phyloP scores from a whole-genome alignment of 805 yeast species.

The Yarrowia sp. region DNA sequence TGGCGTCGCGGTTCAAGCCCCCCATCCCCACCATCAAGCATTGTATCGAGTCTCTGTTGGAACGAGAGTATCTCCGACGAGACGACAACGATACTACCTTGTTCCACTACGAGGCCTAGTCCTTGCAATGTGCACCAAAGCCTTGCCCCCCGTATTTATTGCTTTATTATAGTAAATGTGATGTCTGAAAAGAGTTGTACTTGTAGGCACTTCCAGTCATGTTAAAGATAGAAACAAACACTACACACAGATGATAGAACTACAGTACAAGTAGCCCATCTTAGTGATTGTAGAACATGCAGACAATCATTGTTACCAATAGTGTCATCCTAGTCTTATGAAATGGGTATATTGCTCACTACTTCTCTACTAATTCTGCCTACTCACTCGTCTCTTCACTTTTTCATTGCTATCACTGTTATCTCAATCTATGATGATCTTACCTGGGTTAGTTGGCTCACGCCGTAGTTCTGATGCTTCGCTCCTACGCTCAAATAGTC shows the following conservation, averaged over 20 bases:
- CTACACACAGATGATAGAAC: too few relatives aligned
- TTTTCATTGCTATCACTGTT: neutral
- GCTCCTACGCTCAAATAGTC: slow-evolving; percentile 21
- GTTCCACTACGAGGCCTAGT: slow-evolving; percentile 70
- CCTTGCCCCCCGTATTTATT: slow-evolving; percentile 7
- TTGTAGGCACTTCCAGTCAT: too few relatives aligned
- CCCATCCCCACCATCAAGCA: slow-evolving; percentile 70
- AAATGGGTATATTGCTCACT: too few relatives aligned
- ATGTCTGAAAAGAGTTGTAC: neutral
- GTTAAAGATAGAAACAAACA: too few relatives aligned
- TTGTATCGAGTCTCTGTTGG: slow-evolving; percentile 75
- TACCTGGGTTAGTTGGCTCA: slow-evolving; percentile 27
- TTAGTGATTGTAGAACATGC: too few relatives aligned
- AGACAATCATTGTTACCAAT: too few relatives aligned
- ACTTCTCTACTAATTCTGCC: too few relatives aligned
- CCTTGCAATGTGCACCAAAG: too few relatives aligned
- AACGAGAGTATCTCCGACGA: slow-evolving; percentile 80
- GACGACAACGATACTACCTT: slow-evolving; percentile 64
- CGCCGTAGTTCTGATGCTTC: neutral
- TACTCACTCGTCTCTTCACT: too few relatives aligned
- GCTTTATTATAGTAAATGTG: slow-evolving; percentile 7
- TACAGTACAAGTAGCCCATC: too few relatives aligned
- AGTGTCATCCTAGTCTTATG: too few relatives aligned
- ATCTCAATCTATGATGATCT: neutral
- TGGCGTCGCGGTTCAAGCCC: slow-evolving; percentile 71